Evolutionary conservation across 805 yeast genomes (phyloP), one percentile per base, ranked within the genome.

Genomic region (Candida mattraensis): DNA sequence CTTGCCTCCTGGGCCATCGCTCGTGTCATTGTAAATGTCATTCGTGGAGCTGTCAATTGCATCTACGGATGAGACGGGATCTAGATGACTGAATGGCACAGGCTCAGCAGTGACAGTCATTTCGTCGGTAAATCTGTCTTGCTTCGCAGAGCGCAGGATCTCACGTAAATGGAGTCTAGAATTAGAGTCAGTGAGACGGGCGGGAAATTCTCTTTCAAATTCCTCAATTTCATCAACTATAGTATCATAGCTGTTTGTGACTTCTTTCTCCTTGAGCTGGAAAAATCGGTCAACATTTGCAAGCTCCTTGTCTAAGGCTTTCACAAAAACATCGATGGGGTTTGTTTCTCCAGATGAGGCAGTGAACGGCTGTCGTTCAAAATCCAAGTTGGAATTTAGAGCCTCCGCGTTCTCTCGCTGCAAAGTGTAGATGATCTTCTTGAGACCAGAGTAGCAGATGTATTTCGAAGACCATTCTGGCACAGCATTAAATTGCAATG

Each of bases 401-500:
- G 61, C 21, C 51, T 61, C 42, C 5, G 56, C 58, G 30, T 57
- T 42, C 23, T 84, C 87, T 52, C 89, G 72, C 55, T 93, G 97
- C 30, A 91, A 69, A 12, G 80, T 69, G 60, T 89, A 91, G 18
- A 89, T 84, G 26, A 85, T 72, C 64, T 86, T 87, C 60, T 93
- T 91, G 40, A 93, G 68, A 24, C 85, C 80, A 1, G 95, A 84
- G 61, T 91, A 91, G 37, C 94, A 89, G 38, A 91, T 81, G 61
- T 91, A 91, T 58, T 85, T 79, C 18, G 95, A 80, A 9, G 95
- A 78, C 99, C 99, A 91, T 60, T 93, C 98, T 2, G 99, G 97
- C 4, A 93, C 98, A 16, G 98, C 96, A 61, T 91, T 91, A 64
- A 91, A 89, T 71, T 91, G 96, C 46, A 91, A 67, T 5, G 96